Evolutionary conservation across 768 basidiomycete genomes (phyloP).

Genomic region (Russula griseocarnosa): DNA sequence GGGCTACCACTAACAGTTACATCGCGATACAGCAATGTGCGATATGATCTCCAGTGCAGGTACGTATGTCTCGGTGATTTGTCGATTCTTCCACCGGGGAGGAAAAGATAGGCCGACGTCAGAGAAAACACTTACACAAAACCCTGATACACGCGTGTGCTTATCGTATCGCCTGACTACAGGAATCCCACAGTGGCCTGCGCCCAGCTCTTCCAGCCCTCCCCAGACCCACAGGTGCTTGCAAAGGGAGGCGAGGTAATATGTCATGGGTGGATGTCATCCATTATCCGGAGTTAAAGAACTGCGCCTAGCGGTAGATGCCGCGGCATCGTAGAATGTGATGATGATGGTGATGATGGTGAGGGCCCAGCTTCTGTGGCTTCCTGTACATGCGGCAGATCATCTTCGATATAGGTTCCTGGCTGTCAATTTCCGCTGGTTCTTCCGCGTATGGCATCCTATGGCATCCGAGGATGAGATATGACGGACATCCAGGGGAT

Average conservation of each 20-base stretch:
- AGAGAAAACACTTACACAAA: conserved; percentile 2
- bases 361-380: conserved; percentile 13
- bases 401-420: conserved; percentile 21
- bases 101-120: conserved; percentile 6
- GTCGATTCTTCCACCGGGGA: not conserved
- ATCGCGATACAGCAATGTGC: conserved; percentile 3
- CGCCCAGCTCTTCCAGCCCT: not conserved
- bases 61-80: conserved; percentile 7
- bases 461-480: conserved; percentile 18
- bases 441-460: conserved; percentile 18
- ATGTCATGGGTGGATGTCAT: conserved; percentile 14
- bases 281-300: conserved; percentile 8
- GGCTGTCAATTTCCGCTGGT: conserved; percentile 6
- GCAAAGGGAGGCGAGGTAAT: not conserved
- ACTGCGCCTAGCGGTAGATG: not conserved
- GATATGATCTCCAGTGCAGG: conserved; percentile 3
- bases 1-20: conserved; percentile 15
- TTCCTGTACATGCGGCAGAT: conserved; percentile 23
- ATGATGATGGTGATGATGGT: conserved; percentile 7
- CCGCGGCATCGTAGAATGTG: conserved; percentile 12
- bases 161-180: not conserved
- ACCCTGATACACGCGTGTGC: conserved; percentile 9
- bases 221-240: not conserved
- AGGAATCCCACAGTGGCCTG: not conserved
- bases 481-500: conserved; percentile 1